Evolutionary conservation across 805 yeast species (phyloP), one percentile per base, ranked within the genome.

Genomic region (Nakazawaea holstii): DNA sequence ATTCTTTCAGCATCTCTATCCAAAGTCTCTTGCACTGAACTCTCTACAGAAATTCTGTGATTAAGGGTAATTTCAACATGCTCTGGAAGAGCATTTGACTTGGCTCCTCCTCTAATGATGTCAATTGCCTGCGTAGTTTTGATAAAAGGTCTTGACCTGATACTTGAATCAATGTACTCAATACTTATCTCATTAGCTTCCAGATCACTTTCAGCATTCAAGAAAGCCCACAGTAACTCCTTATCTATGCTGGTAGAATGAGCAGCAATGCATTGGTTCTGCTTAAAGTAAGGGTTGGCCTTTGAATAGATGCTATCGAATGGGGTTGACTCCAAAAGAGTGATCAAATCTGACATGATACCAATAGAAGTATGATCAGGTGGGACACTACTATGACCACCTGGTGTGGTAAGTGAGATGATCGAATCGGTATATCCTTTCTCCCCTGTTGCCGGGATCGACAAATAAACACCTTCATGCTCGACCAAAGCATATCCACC

Each of bases 301-400:
- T 62, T 52, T 2, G 79, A 66, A 40, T 84, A 61, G 10, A 65
- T 53, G 0, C 80, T 66, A n/a, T 66, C 59, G 55, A 69, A 80
- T 3, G 82, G 84, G 48, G 76, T 70, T 8, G 62, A 57, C 59
- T 87, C 95, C 31, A 87, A 65, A 11, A 60, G 50, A 7, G 65
- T 64, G 10, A 81, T 70, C 45, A 86, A 64, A 48, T 82, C 78
- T 5, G 87, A 70, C 49, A 81, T 69, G 28, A 87, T 74, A 9
- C 92, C 95, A 59, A 87, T 82, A 1, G 83, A 74, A 4, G 92
- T 85, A 56, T 86, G 92, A 45, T 77, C 82, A 2, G 91, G 92
- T 7, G 95, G 94, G 17, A 74, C 62, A 9, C 92, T 84, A 1
- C 92, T 80, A 59, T 87, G 95, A 10, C 95, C 95, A 37, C 95